Evolutionary conservation across 192 early-diverging fungal genomes (phyloP).

Genomic region (Linnemannia elongata): DNA sequence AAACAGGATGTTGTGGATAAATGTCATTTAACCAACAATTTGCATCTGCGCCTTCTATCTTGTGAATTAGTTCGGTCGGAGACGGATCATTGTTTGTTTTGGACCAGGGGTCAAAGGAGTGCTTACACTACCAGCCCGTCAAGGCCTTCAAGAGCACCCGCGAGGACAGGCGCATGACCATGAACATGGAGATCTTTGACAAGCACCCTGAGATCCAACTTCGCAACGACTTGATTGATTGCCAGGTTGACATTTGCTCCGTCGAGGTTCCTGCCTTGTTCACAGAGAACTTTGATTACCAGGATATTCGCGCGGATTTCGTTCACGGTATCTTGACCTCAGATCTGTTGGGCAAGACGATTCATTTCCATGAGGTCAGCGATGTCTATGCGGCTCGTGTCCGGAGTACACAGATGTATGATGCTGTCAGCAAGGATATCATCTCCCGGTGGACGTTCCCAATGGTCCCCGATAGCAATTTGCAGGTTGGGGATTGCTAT

Average conservation of each 20-base stretch:
- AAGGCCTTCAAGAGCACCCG: slow-evolving; percentile 70
- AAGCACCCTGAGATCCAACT: slow-evolving; percentile 81
- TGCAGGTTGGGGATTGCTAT: slow-evolving; percentile 77
- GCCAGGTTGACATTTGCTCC: slow-evolving; percentile 93
- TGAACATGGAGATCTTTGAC: slow-evolving; percentile 72
- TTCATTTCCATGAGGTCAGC: slow-evolving; percentile 84
- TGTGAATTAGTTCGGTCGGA: slow-evolving; percentile 63
- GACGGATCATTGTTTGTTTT: slow-evolving; percentile 89
- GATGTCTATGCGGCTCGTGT: slow-evolving; percentile 78
- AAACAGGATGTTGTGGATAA: background rate
- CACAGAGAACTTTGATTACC: slow-evolving; percentile 98
- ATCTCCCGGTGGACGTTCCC: slow-evolving; percentile 95
- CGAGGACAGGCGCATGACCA: slow-evolving; percentile 61
- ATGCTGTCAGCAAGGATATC: slow-evolving; percentile 86
- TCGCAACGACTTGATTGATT: slow-evolving; percentile 95
- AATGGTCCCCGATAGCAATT: slow-evolving; percentile 91
- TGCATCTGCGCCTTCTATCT: background rate
- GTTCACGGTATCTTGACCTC: slow-evolving; percentile 91
- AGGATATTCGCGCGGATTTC: slow-evolving; percentile 91
- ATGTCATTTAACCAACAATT: slow-evolving; percentile 4
- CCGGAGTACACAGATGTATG: slow-evolving; percentile 79
- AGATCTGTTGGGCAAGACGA: slow-evolving; percentile 87
- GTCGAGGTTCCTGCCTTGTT: slow-evolving; percentile 92
- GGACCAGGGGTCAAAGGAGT: slow-evolving; percentile 81
- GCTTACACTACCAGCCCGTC: slow-evolving; percentile 82